Evolutionary conservation across 2,329 filamentous ascomycete species (phyloP).

Genomic region (Colletotrichum sp.): DNA sequence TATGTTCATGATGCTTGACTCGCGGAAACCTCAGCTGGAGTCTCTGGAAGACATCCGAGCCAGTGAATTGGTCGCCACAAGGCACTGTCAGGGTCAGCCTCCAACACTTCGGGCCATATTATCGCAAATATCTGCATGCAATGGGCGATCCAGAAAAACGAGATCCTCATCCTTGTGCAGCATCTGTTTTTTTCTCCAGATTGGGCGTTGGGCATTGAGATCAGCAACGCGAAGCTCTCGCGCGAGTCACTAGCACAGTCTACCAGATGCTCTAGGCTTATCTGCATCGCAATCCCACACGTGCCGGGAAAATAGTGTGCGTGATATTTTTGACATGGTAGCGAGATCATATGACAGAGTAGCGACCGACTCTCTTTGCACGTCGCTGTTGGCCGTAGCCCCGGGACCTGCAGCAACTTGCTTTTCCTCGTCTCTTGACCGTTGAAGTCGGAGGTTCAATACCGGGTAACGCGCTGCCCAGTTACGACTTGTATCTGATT

Average conservation of each 20-base stretch:
- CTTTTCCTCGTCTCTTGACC: neutral
- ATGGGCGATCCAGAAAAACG: neutral
- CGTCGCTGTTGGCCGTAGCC: neutral
- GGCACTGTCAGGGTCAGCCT: neutral
- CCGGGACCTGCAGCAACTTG: neutral
- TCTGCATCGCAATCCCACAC: neutral
- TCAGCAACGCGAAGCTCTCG: neutral
- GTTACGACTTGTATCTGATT: neutral
- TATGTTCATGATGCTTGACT: slow-evolving; percentile 8
- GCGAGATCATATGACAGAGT: neutral
- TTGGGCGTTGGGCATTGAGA: slow-evolving; percentile 12
- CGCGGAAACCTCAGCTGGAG: neutral
- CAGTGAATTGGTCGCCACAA: slow-evolving; percentile 3
- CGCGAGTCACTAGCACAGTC: neutral
- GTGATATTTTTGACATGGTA: neutral
- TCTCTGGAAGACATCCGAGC: neutral
- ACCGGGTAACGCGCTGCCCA: neutral
- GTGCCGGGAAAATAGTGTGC: neutral
- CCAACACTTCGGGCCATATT: neutral
- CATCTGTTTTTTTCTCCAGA: neutral
- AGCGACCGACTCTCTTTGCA: neutral
- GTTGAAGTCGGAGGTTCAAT: neutral
- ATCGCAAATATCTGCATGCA: neutral
- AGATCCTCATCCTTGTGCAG: neutral
- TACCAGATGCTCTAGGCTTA: neutral